Evolutionary conservation across 2,329 filamentous ascomycete species (phyloP).

Genomic region (Diaporthe helianthi): DNA sequence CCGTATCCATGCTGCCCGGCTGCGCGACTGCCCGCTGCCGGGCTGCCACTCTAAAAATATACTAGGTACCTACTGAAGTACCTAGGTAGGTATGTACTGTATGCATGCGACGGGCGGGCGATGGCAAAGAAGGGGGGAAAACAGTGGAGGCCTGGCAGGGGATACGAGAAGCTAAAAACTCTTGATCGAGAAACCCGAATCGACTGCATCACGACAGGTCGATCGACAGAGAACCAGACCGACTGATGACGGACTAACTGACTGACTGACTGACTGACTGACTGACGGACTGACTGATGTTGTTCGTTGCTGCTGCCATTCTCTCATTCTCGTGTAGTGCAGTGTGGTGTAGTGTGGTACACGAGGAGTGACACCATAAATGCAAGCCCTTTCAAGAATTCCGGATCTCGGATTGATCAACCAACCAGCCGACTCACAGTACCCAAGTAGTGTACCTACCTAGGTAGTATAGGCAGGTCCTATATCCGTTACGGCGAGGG

Average conservation of each 20-base stretch:
- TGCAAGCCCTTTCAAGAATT: neutral
- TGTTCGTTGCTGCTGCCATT: neutral
- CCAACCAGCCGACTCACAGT: neutral
- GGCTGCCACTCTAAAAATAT: conserved; percentile 33
- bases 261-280: conserved; percentile 1
- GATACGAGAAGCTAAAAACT: conserved; percentile 33
- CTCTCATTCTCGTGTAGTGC: conserved; percentile 2
- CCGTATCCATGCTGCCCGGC: conserved; percentile 5
- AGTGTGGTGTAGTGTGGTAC: neutral
- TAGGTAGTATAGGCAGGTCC: too few species aligned
- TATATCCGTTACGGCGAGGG: conserved; percentile 19
- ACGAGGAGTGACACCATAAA: neutral
- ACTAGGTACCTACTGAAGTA: too few species aligned
- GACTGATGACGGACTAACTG: conserved; percentile 18
- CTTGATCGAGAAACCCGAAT: conserved; percentile 17
- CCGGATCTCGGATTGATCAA: neutral
- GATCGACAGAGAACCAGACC: conserved; percentile 6
- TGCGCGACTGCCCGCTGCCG: neutral
- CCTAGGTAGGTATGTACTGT: too few species aligned
- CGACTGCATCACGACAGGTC: conserved; percentile 27
- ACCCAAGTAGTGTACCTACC: too few species aligned
- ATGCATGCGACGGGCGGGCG: conserved; percentile 16
- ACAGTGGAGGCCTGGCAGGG: conserved; percentile 24
- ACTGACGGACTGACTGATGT: neutral
- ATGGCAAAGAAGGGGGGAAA: conserved; percentile 34